A percentile compares a stretch with the other conserved stretches of the same genome.
Conservation (phyloP, 2,329 filamentous ascomycete species). For the Paracorniculantispora psalliotae region DNA sequence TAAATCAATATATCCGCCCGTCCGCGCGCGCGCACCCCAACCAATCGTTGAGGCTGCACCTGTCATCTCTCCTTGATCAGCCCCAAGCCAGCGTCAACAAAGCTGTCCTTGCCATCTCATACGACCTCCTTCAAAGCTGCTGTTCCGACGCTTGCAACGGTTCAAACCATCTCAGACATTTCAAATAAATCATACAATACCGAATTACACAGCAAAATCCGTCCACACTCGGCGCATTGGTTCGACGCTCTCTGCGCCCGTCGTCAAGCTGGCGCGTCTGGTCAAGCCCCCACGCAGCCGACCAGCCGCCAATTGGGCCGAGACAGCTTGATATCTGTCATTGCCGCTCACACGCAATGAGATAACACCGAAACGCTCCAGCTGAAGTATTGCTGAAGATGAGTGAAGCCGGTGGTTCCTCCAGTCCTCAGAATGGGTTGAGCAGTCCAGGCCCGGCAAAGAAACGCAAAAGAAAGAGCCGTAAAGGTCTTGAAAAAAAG, state of each 20-base stretch:
- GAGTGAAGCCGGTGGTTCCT: slow-evolving; percentile 47
- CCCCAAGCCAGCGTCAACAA: no score
- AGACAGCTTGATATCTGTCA: neutral
- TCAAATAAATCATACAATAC: neutral
- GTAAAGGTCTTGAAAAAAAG: slow-evolving; percentile 74
- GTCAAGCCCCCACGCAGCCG: neutral
- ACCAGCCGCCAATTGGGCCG: neutral
- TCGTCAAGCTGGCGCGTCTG: neutral
- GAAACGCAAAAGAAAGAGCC: slow-evolving; percentile 61
- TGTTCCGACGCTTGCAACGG: neutral
- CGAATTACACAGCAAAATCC: neutral
- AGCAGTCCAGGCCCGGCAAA: neutral
- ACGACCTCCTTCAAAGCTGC: neutral
- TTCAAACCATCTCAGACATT: no score
- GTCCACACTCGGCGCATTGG: neutral
- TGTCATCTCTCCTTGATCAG: no score
- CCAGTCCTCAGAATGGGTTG: slow-evolving; percentile 41
- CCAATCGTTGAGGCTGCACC: neutral
- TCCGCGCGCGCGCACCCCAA: neutral
- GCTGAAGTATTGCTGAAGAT: slow-evolving; percentile 32
- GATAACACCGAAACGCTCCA: neutral
- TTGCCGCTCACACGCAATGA: neutral
- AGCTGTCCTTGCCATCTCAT: no score
- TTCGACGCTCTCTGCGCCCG: neutral
- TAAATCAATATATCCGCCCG: neutral